These are phyloP conservation scores for Liriodendron chinense DNA, from an alignment of 164 flowering plant species.

Conservation along the genomic window DNA sequence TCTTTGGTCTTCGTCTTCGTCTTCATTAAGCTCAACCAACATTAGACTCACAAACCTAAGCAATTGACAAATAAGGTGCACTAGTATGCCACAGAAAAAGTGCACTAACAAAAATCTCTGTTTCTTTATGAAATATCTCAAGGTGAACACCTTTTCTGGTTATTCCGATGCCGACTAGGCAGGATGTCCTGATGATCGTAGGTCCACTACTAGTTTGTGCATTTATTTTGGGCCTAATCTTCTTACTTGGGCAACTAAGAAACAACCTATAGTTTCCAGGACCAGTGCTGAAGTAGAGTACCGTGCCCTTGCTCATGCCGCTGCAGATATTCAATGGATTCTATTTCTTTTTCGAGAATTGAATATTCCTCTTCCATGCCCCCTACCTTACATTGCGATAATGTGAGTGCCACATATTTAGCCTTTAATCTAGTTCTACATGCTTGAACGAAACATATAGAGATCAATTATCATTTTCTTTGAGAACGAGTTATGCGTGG, in stretches of 20 bases:
- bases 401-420: background rate
- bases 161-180: too few relatives aligned
- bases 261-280: too few relatives aligned
- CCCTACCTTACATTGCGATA: slow-evolving; percentile 5
- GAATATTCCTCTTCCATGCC: background rate
- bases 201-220: background rate
- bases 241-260: too few relatives aligned
- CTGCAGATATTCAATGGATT: background rate
- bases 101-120: too few relatives aligned
- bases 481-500: background rate
- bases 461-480: background rate
- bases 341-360: slow-evolving; percentile 1
- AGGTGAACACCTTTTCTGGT: background rate
- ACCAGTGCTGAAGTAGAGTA: too few relatives aligned
- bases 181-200: too few relatives aligned
- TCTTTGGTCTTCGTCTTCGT: too few relatives aligned
- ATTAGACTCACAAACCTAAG: too few relatives aligned
- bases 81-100: too few relatives aligned
- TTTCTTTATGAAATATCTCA: background rate
- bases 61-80: too few relatives aligned
- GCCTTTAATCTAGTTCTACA: slow-evolving; percentile 3
- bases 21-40: too few relatives aligned
- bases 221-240: background rate
- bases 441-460: background rate
- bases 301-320: too few relatives aligned